Base-by-base conservation (phyloP, 768 basidiomycete genomes). In the Phaffia australis region DNA sequence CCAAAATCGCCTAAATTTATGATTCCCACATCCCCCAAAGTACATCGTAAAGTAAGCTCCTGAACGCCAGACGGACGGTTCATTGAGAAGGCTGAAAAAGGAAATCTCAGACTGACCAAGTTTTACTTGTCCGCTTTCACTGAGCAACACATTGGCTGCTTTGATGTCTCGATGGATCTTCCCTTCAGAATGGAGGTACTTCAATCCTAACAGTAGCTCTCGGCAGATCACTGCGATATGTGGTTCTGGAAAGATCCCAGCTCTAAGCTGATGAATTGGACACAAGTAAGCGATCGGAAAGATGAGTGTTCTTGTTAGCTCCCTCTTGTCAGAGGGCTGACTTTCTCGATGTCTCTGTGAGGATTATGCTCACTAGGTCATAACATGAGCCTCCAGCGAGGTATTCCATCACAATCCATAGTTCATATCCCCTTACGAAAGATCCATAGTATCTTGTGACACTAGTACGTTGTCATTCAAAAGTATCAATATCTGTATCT, bases 371-470 rank as follows among this genome's bases (percentile, higher is more conserved):
- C 29, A 79, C 79, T 63, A 99, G 82, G 77, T 98, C 95, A 63
- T 97, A 83, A 78, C 95, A 97, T 30, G 92, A 95, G n/a, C 95
- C 95, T 52, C 95, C 95, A 0, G 91, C 92, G 63, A 98, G 86
- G 77, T 90, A 99, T 77, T 99, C 95, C 95, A 99, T 98, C 73
- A 99, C 77, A 74, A 99, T 99, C 95, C 95, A 99, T 27, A 99
- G 81, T 77, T 97, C 94, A 81, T 94, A 98, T 47, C 88, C 85
- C 70, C 90, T 85, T 63, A 99, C 90, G 76, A 99, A 99, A 57
- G 90, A 92, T 55, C 91, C 93, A 73, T 95, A 97, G 76, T 98
- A 98, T 56, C 87, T 82, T 51, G 95, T 98, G 62, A 99, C 89
- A 76, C 66, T 68, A 61, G 7, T 35, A 21, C 16, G 18, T 3